Evolutionary conservation across 306 rosid genomes (phyloP), one percentile per base, ranked within the genome.

Genomic region (Potentilla sterilis): DNA sequence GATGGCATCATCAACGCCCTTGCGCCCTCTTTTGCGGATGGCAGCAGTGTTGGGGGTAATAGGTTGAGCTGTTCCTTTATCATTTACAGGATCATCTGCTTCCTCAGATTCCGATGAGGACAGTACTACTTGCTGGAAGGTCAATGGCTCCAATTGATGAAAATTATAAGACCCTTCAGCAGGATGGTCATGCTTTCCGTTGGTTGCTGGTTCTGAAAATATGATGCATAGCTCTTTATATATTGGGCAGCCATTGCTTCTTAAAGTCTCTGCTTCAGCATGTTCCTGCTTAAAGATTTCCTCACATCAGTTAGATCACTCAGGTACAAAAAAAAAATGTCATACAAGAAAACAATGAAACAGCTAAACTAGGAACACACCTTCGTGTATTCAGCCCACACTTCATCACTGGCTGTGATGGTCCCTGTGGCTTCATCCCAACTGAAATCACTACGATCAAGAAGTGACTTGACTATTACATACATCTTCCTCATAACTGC

Each of bases 401-500:
- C 83, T 67, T 87, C 89, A 67, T 87, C 88, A 70, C 59, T 77
- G 10, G 87, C 97, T 35, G 61, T 70, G 62, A 92, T 81, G 48
- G 80, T 71, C 71, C 96, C 91, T 0, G 89, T 83, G 76, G 83
- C 78, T 83, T 90, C 93, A 85, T 88, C 89, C 89, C 87, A 90
- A 71, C 44, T 43, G 80, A 92, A 88, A 71, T 82, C 90, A 71
- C 78, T 68, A 41, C 74, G 81, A 69, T 83, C 88, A 70, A 88
- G 91, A 75, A 90, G 85, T 41, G 87, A 78, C 80, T 82, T 88
- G 8, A 90, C 85, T n/a, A 75, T 73, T 35, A 70, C 12, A 72
- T 88, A 86, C 82, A 85, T 90, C 82, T 79, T 87, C 81, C 91
- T 90, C 87, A 92, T 32, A 59, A 86, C 93, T 8, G 93, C 84